Base-by-base conservation (phyloP, 768 basidiomycete species). In the Rubroboletus pulcherrimus region DNA sequence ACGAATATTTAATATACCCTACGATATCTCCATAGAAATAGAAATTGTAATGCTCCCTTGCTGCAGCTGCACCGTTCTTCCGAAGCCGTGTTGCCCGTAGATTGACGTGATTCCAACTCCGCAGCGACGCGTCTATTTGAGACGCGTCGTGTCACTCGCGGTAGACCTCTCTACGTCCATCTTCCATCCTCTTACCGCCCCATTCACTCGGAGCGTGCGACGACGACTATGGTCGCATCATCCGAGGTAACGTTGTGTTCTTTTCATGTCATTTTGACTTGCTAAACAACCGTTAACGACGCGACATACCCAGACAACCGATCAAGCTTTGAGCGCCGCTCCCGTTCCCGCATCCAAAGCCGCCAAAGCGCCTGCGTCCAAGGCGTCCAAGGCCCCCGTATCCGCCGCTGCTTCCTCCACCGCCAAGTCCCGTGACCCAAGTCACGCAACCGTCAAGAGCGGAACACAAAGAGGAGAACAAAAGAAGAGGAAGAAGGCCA, bases 401-500 rank as follows among this genome's bases (percentile, higher is more conserved):
- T 74, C 76, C 49, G 71, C 77, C 56, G 71, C 74, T 10, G 70
- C 75, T 15, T 0, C 53, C 4, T 39, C 53, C 12, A 29, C 38
- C 64, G 66, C 64, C 35, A 75, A 64, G 74, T 21, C 53, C 10
- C 71, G 74, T 17, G 73, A 74, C 62, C 75, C 59, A 60, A 51
- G 9, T n/a, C n/a, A n/a, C n/a, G n/a, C n/a, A n/a, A n/a, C n/a
- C 3, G 15, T 49, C 53, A 64, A 60, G 21, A 55, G 55, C 19
- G 58, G 68, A 14, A 46, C 45, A 21, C 21, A 37, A 10, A 62
- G 68, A 35, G 71, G 66, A 24, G 78, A 77, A 66, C 75, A 72
- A 66, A 82, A 81, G 76, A 80, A 79, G 73, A 73, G 77, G 63
- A 78, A 73, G 66, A 85, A 84, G 76, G 64, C 75, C 24, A 74